Conservation (phyloP, 2,329 filamentous ascomycete genomes). For the Pezicula carpinea region DNA sequence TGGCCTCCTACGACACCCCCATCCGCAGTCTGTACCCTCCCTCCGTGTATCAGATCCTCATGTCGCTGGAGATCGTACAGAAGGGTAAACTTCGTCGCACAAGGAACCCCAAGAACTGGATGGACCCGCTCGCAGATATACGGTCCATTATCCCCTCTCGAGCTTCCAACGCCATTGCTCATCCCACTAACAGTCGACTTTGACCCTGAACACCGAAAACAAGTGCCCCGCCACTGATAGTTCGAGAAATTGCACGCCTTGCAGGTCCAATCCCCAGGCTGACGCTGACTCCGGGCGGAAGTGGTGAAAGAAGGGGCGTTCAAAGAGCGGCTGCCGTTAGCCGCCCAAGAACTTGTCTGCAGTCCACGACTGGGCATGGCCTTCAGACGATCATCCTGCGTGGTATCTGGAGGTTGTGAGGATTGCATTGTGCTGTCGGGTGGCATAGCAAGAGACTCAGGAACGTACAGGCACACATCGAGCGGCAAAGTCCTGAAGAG, state of each 20-base stretch:
- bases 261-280: constrained; percentile 15
- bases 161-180: too few relatives aligned
- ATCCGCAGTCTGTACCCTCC: background rate
- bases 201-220: constrained; percentile 11
- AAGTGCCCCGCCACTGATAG: constrained; percentile 11
- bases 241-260: constrained; percentile 16
- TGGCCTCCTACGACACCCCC: background rate
- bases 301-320: background rate
- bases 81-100: background rate
- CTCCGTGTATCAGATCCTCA: background rate
- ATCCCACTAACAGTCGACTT: background rate
- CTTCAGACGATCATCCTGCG: too few relatives aligned
- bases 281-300: background rate
- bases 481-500: too few relatives aligned
- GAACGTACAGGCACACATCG: too few relatives aligned
- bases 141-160: too few relatives aligned
- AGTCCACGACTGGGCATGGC: constrained; percentile 5
- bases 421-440: too few relatives aligned
- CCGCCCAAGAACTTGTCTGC: constrained; percentile 14
- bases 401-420: too few relatives aligned
- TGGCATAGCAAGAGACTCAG: too few relatives aligned
- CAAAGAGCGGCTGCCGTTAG: background rate
- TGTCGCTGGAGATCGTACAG: background rate
- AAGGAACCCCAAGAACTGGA: background rate
- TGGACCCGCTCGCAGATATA: background rate